Evolutionary conservation across 352 stramenopile species (phyloP), one percentile per base, ranked within the genome.

Genomic region (Phytopythium boreale): DNA sequence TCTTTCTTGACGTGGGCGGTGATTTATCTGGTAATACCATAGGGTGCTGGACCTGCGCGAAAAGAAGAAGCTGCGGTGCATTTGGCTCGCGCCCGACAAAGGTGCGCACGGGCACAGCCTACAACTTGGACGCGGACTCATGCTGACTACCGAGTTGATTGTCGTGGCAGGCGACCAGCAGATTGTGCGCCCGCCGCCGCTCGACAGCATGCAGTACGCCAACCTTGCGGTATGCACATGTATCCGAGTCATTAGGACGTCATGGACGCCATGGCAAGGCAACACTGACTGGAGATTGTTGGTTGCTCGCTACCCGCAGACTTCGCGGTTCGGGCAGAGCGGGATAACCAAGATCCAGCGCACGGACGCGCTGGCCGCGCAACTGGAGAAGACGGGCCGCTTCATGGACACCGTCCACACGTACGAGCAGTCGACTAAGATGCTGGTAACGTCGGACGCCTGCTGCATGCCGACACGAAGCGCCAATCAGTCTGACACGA

Each of bases 331-430:
- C 55, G 82, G 80, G 2, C 66, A 84, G 56, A 80, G 84, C 46
- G 68, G 72, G 2, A 71, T 91, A 36, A 71, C 73, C 11, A 91
- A 91, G 64, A 88, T 91, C 49, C 76, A 76, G 52, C 80, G 79
- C 11, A 72, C 75, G 1, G 80, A 91, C 66, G 64, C 67, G 8
- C 60, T 91, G n/a, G 75, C 82, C 0, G 66, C 83, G 26, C 80
- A 89, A 61, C 59, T 91, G n/a, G 82, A 91, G 63, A 78, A 75
- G 67, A 88, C 70, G 24, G 59, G 56, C 4, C 74, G 82, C 47
- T 91, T 71, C 57, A 87, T 87, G 77, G 82, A 91, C 62, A 76
- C 76, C 11, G 75, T 87, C n/a, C 79, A 88, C 65, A 91, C 82
- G 9, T 87, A 88, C 47, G 78, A 91, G 55, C 82, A 91, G 57